Percentiles rank a stretch among this genome's conserved stretches.
Conservation (phyloP, 257 asterid species). For the Petunia secreta region DNA sequence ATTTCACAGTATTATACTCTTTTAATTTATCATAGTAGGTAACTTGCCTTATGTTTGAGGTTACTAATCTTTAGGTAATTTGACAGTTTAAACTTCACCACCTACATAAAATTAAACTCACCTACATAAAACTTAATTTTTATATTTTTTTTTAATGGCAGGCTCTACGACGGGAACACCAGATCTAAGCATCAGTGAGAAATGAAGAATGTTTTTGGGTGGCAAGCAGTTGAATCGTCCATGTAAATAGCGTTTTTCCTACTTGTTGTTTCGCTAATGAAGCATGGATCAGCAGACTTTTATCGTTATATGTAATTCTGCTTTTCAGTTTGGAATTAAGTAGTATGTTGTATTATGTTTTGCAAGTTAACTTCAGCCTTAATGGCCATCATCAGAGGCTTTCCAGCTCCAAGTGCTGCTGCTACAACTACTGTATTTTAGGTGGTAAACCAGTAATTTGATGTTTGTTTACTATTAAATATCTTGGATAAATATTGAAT, state of each 20-base stretch:
- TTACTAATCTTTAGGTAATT: too few relatives aligned
- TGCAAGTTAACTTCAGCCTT: background rate
- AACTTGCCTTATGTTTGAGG: too few relatives aligned
- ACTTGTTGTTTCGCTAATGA: background rate
- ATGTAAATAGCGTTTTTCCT: conserved; percentile 44
- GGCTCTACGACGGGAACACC: conserved; percentile 92
- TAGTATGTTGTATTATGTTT: background rate
- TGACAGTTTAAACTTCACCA: too few relatives aligned
- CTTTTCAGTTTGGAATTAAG: background rate
- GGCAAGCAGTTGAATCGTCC: conserved; percentile 9
- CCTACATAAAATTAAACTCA: too few relatives aligned
- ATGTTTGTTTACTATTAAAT: background rate
- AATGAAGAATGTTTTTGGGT: background rate
- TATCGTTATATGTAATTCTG: background rate
- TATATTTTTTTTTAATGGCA: conserved; percentile 34
- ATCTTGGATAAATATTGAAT: background rate
- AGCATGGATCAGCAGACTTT: background rate
- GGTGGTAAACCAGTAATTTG: background rate
- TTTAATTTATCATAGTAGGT: too few relatives aligned
- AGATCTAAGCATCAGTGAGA: conserved; percentile 77
- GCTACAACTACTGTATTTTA: background rate
- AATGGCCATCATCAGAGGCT: background rate
- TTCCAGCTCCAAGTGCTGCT: background rate
- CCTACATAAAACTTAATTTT: background rate
- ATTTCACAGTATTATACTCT: too few relatives aligned